A percentile compares a stretch with the other conserved stretches of the same genome.
phyloP scores from a whole-genome alignment of 2,329 filamentous ascomycete genomes.

The Nemania sp. region DNA sequence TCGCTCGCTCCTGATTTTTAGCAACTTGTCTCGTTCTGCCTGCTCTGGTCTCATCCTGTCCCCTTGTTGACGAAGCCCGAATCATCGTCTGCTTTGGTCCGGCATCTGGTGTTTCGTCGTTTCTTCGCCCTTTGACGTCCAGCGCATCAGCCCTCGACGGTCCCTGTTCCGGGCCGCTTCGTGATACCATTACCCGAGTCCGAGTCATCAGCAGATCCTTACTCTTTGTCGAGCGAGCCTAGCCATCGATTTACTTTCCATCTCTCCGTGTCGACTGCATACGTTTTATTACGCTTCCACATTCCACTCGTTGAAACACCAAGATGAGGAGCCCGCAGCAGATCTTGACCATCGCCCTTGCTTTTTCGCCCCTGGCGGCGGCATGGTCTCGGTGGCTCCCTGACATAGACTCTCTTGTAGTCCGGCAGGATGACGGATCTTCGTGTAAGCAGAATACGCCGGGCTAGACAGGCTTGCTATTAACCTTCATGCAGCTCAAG shows the following conservation, averaged over 20 bases:
- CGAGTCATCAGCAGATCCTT: conserved; percentile 1
- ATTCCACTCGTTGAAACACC: conserved; percentile 36
- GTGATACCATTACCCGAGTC: not conserved
- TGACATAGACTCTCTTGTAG: conserved; percentile 56
- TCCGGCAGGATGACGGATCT: conserved; percentile 49
- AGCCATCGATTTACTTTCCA: conserved; percentile 12
- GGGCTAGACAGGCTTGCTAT: not conserved
- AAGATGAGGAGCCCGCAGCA: conserved; percentile 57
- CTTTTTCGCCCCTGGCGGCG: conserved; percentile 55
- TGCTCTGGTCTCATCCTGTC: conserved; percentile 14
- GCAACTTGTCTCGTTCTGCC: too few relatives aligned
- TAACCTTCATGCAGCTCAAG: conserved; percentile 8
- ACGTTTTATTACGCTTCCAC: conserved; percentile 16
- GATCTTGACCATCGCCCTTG: conserved; percentile 55
- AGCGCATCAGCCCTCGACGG: conserved; percentile 20
- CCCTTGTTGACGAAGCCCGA: conserved; percentile 28
- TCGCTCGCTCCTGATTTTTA: conserved; percentile 30
- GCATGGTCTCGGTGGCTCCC: conserved; percentile 63
- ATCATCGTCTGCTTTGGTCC: conserved; percentile 24
- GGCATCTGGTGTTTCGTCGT: conserved; percentile 27
- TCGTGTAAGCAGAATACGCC: conserved; percentile 31
- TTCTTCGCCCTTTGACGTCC: conserved; percentile 29
- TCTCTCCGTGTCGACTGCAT: conserved; percentile 19
- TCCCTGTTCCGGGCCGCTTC: conserved; percentile 11
- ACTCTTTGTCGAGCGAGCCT: conserved; percentile 20